Evolutionary conservation across 768 basidiomycete genomes (phyloP).

Genomic region (Lepiota brunneoincarnata): DNA sequence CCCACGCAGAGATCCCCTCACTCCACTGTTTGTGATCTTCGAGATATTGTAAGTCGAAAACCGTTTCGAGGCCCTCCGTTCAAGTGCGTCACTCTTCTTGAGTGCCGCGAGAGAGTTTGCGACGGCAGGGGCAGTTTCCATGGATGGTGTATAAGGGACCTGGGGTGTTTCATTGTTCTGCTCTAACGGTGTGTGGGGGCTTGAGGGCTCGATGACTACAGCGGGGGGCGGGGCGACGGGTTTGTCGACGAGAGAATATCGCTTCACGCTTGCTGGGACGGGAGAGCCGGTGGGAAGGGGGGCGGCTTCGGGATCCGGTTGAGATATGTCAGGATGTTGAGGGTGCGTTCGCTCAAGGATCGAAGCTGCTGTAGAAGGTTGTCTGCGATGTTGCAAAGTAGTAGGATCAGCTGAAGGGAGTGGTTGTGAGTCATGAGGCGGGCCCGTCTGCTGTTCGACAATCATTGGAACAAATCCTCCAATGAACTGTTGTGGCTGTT

Average conservation of each 20-base stretch:
- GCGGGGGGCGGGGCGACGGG: constrained; percentile 44
- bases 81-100: constrained; percentile 81
- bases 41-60: constrained; percentile 94
- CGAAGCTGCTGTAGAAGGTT: constrained; percentile 2
- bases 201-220: constrained; percentile 54
- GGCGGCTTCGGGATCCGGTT: constrained; percentile 21
- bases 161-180: constrained; percentile 30
- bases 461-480: constrained; percentile 47
- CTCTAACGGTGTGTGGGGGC: constrained; percentile 34
- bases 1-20: constrained; percentile 44
- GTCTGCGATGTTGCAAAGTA: constrained; percentile 9
- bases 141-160: constrained; percentile 23
- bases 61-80: constrained; percentile 91
- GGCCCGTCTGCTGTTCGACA: constrained; percentile 22
- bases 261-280: constrained; percentile 69
- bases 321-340: constrained; percentile 20
- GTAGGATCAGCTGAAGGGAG: constrained; percentile 14
- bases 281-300: constrained; percentile 15
- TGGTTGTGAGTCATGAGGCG: constrained; percentile 12
- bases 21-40: constrained; percentile 75
- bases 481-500: constrained; percentile 41
- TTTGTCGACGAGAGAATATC: constrained; percentile 77
- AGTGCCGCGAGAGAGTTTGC: constrained; percentile 85
- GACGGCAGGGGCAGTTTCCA: constrained; percentile 41
- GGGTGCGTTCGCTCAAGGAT: constrained; percentile 15